Evolutionary conservation across 2,329 filamentous ascomycete genomes (phyloP).

Genomic region (Colletotrichum godetiae): DNA sequence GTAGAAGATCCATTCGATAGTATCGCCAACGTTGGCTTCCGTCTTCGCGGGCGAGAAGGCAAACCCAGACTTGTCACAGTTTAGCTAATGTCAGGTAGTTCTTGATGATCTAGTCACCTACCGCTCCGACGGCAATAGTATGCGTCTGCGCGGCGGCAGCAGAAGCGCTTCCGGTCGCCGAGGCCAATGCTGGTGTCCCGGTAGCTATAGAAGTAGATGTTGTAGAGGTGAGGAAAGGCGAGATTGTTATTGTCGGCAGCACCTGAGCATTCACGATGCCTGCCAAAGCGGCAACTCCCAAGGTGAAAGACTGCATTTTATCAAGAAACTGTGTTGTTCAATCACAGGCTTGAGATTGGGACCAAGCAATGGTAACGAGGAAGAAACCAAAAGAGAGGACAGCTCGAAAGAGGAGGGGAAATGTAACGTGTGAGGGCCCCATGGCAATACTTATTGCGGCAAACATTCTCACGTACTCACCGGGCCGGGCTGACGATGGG

Average conservation of each 20-base stretch:
- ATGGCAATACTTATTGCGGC: conserved; percentile 26
- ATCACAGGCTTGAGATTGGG: neutral
- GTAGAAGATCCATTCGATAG: conserved; percentile 70
- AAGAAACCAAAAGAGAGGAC: neutral
- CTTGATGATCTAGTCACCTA: neutral
- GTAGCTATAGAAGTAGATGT: neutral
- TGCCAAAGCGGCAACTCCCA: conserved; percentile 7
- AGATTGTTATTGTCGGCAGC: conserved; percentile 3
- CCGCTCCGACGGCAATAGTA: conserved; percentile 34
- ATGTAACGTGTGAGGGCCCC: neutral
- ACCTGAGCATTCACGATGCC: conserved; percentile 13
- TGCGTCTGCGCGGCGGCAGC: conserved; percentile 7
- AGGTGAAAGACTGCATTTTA: conserved; percentile 8
- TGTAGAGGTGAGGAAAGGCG: conserved; percentile 9
- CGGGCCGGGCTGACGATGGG: conserved; percentile 14
- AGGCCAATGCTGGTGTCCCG: neutral
- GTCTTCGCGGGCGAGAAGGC: conserved; percentile 46
- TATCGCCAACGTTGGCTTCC: conserved; percentile 56
- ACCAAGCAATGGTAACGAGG: neutral
- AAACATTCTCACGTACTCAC: neutral
- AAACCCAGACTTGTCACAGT: conserved; percentile 40
- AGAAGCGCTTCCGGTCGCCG: neutral
- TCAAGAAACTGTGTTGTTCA: neutral
- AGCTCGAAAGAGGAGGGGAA: neutral
- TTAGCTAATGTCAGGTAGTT: neutral